Base-by-base conservation (phyloP, 2,329 filamentous ascomycete species). In the Cladobotryum protrusum region DNA sequence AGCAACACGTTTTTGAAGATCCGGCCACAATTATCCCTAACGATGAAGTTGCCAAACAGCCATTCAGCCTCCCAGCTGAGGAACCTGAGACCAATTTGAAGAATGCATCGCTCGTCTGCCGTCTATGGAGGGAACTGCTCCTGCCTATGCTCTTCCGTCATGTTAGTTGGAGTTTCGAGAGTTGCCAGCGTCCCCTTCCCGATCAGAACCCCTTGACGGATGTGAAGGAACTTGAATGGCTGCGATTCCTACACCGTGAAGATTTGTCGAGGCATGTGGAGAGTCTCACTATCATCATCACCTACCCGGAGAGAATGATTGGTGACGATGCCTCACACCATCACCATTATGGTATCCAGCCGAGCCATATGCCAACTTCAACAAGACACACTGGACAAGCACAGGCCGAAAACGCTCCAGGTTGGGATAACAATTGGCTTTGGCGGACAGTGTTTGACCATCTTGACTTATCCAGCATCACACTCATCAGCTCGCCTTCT, bases 71-170 rank as follows among this genome's bases (percentile, higher is more conserved):
- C 11, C 24, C 7, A 29, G 11, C 11, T 9, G 24, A 29, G 24
- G 4, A 29, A 29, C 11, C 3, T 12, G 12, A 55, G 59, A 20
- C 60, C 12, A 59, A 67, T n/a, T 68, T 87, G 39, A 87, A 87
- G 63, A 66, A 70, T 41, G 58, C 76, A 1, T 82, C 83, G 1
- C 61, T 70, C 5, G 75, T 82, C 12, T 81, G 73, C 33, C 75
- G 66, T 24, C 63, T 69, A 39, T 81, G 83, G 72, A 75, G 78
- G 37, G 63, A 67, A 15, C 67, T 78, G 9, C 67, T 71, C 0
- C 67, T 81, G 7, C 80, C 78, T 0, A 47, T 69, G 0, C 75
- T 88, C 4, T 88, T 86, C 67, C 72, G 73, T 34, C 70, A 84
- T 63, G 67, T 72, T 13, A 50, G 70, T 15, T 77, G 74, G 74